Evolutionary conservation across 2,329 filamentous ascomycete species (phyloP).

Genomic region (Sarocladium brachiariae): DNA sequence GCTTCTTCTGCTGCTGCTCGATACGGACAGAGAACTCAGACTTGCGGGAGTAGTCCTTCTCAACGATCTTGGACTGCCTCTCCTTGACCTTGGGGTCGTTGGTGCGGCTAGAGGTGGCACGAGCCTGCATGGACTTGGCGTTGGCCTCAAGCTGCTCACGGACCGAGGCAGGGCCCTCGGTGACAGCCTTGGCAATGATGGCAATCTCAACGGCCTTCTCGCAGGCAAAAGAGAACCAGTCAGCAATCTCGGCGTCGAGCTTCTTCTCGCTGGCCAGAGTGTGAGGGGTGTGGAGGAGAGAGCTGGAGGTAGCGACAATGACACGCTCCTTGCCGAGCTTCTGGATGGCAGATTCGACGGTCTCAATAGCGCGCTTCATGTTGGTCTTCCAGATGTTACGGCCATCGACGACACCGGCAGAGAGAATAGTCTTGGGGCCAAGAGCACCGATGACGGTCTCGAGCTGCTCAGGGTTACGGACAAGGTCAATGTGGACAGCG

Average conservation of each 20-base stretch:
- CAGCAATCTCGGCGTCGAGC: constrained; percentile 82
- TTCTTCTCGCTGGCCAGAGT: constrained; percentile 98
- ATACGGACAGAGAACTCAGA: constrained; percentile 82
- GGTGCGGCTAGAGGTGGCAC: constrained; percentile 86
- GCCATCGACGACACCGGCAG: constrained; percentile 93
- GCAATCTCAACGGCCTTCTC: constrained; percentile 92
- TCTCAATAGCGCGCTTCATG: constrained; percentile 91
- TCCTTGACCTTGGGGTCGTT: constrained; percentile 98
- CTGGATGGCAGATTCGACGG: constrained; percentile 82
- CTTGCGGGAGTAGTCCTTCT: constrained; percentile 85
- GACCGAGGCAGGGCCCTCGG: constrained; percentile 81
- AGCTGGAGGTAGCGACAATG: constrained; percentile 93
- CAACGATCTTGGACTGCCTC: constrained; percentile 79
- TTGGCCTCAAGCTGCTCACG: constrained; percentile 90
- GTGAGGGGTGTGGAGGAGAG: constrained; percentile 96
- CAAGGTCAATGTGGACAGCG: constrained; percentile 89
- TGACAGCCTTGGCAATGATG: constrained; percentile 94
- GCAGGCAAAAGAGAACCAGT: constrained; percentile 97
- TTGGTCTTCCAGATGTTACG: constrained; percentile 99
- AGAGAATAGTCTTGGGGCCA: constrained; percentile 83
- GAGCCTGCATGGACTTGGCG: constrained; percentile 86
- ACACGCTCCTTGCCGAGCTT: constrained; percentile 96
- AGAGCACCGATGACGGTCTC: constrained; percentile 76
- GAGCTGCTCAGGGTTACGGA: constrained; percentile 97
- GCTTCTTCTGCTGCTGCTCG: constrained; percentile 79